Conservation (phyloP, 495 filamentous ascomycete species). For the Podospora comata region DNA sequence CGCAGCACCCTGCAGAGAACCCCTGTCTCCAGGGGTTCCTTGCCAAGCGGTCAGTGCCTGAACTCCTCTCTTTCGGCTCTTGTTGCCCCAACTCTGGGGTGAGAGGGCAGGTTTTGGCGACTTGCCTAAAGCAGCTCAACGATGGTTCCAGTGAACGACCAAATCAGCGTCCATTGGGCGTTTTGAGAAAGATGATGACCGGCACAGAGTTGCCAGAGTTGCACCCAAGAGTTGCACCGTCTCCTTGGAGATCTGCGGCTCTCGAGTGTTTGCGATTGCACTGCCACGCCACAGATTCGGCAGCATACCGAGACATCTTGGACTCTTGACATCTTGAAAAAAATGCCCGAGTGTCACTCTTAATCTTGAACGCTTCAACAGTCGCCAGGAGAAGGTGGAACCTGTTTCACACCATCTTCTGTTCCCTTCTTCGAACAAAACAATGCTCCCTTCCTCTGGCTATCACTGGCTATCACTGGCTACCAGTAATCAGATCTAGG, state of each 20-base stretch:
- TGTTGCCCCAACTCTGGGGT: constrained; percentile 3
- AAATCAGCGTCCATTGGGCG: not conserved
- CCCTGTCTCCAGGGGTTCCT: not conserved
- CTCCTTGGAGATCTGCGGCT: constrained; percentile 7
- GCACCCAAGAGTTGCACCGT: not conserved
- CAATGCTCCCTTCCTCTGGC: not conserved
- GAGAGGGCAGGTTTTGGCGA: not conserved
- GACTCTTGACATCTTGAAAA: not conserved
- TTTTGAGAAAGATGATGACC: not conserved
- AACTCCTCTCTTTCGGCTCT: constrained; percentile 2
- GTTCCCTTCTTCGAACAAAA: not conserved
- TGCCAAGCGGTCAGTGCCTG: constrained; percentile 1
- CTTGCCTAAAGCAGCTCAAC: not conserved
- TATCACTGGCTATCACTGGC: not conserved
- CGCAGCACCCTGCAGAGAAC: not conserved
- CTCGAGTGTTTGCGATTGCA: constrained; percentile 10
- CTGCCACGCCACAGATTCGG: constrained; percentile 7
- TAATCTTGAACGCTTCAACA: not conserved
- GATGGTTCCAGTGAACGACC: not conserved
- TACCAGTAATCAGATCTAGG: not conserved
- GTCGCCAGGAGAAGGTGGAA: constrained; percentile 11
- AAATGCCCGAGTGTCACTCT: constrained; percentile 17
- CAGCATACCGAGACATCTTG: constrained; percentile 3
- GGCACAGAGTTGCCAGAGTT: not conserved
- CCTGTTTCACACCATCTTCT: constrained; percentile 19